A percentile compares a stretch with the other conserved stretches of the same genome.
phyloP scores from a whole-genome alignment of 805 yeast genomes.

The Candida xyloterini region DNA sequence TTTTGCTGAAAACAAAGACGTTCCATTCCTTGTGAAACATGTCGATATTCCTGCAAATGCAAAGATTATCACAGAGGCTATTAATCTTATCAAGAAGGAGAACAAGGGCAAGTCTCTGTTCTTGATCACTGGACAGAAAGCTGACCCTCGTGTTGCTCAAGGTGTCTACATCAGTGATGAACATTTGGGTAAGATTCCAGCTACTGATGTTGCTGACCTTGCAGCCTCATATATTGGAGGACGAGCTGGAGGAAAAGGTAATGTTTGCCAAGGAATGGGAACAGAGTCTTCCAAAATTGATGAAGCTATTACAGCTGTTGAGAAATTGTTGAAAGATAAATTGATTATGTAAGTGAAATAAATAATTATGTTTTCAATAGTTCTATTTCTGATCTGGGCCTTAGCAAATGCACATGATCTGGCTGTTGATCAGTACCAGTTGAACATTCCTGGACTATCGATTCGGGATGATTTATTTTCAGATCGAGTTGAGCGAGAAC shows the following conservation, averaged over 20 bases:
- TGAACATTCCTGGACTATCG: background rate
- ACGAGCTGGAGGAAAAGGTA: constrained; percentile 98
- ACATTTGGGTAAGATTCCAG: constrained; percentile 64
- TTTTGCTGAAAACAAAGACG: constrained; percentile 53
- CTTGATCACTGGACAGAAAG: constrained; percentile 64
- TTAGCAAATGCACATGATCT: background rate
- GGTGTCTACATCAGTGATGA: constrained; percentile 84
- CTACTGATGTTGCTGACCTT: constrained; percentile 67
- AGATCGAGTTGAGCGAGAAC: background rate
- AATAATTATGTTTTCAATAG: constrained; percentile 6
- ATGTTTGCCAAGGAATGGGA: constrained; percentile 96
- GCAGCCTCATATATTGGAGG: constrained; percentile 86
- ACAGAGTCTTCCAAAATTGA: constrained; percentile 67
- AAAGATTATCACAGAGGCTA: constrained; percentile 91
- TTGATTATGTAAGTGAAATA: constrained; percentile 30
- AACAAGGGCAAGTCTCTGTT: constrained; percentile 73
- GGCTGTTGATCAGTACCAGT: background rate
- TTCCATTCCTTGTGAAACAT: constrained; percentile 63
- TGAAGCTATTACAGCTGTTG: constrained; percentile 71
- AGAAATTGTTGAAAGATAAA: constrained; percentile 57
- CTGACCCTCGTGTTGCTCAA: constrained; percentile 80
- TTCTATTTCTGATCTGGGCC: background rate
- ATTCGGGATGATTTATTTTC: background rate
- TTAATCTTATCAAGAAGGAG: constrained; percentile 75
- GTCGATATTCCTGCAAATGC: constrained; percentile 77